phyloP scores from a whole-genome alignment of 2,329 filamentous ascomycete species.

The Incumbomyces delicatus region DNA sequence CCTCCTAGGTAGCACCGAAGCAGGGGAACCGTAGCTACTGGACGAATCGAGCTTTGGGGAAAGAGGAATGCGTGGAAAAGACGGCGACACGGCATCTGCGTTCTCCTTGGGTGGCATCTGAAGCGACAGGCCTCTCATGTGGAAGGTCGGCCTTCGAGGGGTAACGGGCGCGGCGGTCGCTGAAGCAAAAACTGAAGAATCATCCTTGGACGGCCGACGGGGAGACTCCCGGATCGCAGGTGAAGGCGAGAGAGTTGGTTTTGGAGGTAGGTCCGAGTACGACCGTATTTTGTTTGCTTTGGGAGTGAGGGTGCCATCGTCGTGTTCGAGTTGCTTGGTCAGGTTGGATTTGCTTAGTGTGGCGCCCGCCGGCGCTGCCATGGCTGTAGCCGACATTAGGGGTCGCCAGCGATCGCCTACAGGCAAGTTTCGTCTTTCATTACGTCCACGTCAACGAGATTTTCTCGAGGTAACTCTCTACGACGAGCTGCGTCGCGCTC shows the following conservation, averaged over 20 bases:
- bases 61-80: constrained; percentile 55
- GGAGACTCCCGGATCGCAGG: constrained; percentile 48
- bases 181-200: constrained; percentile 51
- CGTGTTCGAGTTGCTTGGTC: constrained; percentile 18
- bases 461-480: no score
- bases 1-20: constrained; percentile 76
- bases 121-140: constrained; percentile 56
- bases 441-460: neutral
- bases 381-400: constrained; percentile 16
- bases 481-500: neutral
- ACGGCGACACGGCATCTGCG: constrained; percentile 31
- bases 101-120: constrained; percentile 52
- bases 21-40: constrained; percentile 76
- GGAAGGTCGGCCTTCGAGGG: constrained; percentile 58
- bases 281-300: constrained; percentile 46
- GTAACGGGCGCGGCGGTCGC: constrained; percentile 54
- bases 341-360: constrained; percentile 15
- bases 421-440: no score
- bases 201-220: constrained; percentile 52
- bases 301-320: constrained; percentile 16
- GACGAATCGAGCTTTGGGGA: constrained; percentile 80
- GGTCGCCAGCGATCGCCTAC: neutral
- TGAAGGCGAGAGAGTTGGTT: constrained; percentile 48
- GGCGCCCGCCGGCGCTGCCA: constrained; percentile 8
- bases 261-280: constrained; percentile 53